Conservation (phyloP, 177 flowering plant genomes). For the Vitis hybrid region DNA sequence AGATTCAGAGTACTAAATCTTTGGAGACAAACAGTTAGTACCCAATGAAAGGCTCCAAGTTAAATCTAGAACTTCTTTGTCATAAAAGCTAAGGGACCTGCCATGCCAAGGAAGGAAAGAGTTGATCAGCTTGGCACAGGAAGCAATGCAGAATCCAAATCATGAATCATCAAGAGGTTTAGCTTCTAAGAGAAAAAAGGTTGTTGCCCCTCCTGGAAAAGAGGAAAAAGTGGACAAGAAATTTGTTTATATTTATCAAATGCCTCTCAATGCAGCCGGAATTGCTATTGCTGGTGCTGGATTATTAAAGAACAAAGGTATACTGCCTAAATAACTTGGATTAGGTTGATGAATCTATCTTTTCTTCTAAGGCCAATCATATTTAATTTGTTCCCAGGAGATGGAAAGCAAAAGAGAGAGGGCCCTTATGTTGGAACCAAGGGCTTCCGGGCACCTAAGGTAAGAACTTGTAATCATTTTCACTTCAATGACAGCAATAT, state of each 20-base stretch:
- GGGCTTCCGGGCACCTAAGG: slow-evolving; percentile 97
- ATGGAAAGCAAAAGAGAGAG: slow-evolving; percentile 62
- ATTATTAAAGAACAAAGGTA: slow-evolving; percentile 54
- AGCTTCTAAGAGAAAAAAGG: slow-evolving; percentile 62
- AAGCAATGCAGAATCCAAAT: slow-evolving; percentile 52
- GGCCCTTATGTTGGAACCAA: slow-evolving; percentile 96
- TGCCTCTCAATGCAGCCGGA: slow-evolving; percentile 68
- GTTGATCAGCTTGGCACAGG: slow-evolving; percentile 57
- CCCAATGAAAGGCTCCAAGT: slow-evolving; percentile 27
- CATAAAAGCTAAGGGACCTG: slow-evolving; percentile 60
- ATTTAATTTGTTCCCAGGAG: slow-evolving; percentile 39
- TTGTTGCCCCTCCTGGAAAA: slow-evolving; percentile 62
- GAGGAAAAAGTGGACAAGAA: slow-evolving; percentile 28
- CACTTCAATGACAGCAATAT: background rate
- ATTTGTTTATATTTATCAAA: slow-evolving; percentile 58
- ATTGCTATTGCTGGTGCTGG: slow-evolving; percentile 50
- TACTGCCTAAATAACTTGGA: background rate
- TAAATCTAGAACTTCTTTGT: slow-evolving; percentile 51
- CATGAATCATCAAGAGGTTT: slow-evolving; percentile 36
- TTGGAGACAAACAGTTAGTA: slow-evolving; percentile 21
- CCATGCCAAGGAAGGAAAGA: slow-evolving; percentile 77
- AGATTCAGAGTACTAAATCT: slow-evolving; percentile 24
- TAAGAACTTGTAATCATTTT: slow-evolving; percentile 19
- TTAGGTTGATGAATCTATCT: background rate
- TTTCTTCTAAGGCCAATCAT: background rate